Evolutionary conservation across 345 rosid species (phyloP).

Genomic region (Citrus hindsii): DNA sequence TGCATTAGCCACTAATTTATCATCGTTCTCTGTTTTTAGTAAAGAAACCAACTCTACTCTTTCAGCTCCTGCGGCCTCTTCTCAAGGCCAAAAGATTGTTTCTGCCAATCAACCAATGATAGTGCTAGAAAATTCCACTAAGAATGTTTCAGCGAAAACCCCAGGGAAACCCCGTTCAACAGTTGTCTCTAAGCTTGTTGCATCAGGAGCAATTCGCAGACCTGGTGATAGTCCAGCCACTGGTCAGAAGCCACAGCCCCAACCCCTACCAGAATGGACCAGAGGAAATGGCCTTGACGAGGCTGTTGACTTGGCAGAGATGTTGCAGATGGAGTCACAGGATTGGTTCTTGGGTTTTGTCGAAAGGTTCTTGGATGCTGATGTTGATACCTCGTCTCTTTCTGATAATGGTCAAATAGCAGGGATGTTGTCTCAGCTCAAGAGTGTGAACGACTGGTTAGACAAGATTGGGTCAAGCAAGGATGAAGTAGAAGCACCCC

Average conservation of each 20-base stretch:
- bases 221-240: conserved; percentile 37
- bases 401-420: conserved; percentile 84
- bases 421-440: conserved; percentile 87
- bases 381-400: conserved; percentile 50
- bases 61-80: conserved; percentile 9
- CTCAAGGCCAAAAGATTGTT: conserved; percentile 34
- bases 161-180: conserved; percentile 47
- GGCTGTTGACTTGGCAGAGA: conserved; percentile 70
- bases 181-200: conserved; percentile 66
- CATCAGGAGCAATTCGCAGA: conserved; percentile 66
- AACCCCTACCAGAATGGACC: conserved; percentile 69
- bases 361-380: conserved; percentile 85
- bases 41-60: conserved; percentile 35
- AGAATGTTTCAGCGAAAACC: conserved; percentile 39
- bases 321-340: conserved; percentile 70
- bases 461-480: conserved; percentile 62
- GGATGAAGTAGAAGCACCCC: conserved; percentile 50
- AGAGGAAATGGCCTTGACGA: conserved; percentile 66
- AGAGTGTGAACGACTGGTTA: conserved; percentile 94
- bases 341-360: conserved; percentile 93
- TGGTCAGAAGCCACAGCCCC: conserved; percentile 43
- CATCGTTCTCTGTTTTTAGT: conserved; percentile 65
- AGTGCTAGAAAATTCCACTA: conserved; percentile 53
- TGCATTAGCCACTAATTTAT: conserved; percentile 76
- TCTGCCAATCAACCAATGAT: conserved; percentile 46